These are phyloP conservation scores for Oryza meridionalis DNA, from an alignment of 176 grass and related monocot genomes.

Conservation along the genomic window DNA sequence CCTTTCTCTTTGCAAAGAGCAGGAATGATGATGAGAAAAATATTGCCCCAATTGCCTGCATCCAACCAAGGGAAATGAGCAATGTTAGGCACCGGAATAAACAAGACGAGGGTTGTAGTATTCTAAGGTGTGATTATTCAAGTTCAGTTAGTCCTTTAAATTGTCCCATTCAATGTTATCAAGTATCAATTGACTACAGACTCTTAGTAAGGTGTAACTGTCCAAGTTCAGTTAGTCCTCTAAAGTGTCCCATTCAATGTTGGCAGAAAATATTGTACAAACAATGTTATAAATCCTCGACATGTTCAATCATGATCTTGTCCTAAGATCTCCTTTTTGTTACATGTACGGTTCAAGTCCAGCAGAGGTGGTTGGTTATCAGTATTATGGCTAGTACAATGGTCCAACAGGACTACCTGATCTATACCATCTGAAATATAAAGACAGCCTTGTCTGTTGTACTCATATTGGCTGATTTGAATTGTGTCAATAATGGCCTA, in stretches of 20 bases:
- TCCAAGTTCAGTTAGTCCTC: background rate
- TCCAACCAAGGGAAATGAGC: background rate
- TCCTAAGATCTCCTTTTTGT: background rate
- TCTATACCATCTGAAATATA: background rate
- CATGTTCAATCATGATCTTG: background rate
- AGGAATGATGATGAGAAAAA: slow-evolving; percentile 88
- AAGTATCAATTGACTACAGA: background rate
- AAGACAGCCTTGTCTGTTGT: background rate
- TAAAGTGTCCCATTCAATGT: background rate
- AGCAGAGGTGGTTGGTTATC: background rate
- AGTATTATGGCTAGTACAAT: background rate
- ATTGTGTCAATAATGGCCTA: background rate
- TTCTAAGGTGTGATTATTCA: background rate
- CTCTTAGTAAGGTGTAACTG: background rate
- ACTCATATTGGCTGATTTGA: background rate
- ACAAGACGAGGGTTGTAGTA: background rate
- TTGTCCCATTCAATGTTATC: background rate
- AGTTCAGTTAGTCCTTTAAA: background rate
- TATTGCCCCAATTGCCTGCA: slow-evolving; percentile 81
- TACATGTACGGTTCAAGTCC: background rate
- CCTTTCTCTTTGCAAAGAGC: slow-evolving; percentile 91
- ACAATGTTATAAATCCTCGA: background rate
- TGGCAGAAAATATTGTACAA: background rate
- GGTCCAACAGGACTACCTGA: background rate
- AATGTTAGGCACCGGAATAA: background rate